Conservation (phyloP, 2,329 filamentous ascomycete genomes). For the Botryosphaeria agaves region DNA sequence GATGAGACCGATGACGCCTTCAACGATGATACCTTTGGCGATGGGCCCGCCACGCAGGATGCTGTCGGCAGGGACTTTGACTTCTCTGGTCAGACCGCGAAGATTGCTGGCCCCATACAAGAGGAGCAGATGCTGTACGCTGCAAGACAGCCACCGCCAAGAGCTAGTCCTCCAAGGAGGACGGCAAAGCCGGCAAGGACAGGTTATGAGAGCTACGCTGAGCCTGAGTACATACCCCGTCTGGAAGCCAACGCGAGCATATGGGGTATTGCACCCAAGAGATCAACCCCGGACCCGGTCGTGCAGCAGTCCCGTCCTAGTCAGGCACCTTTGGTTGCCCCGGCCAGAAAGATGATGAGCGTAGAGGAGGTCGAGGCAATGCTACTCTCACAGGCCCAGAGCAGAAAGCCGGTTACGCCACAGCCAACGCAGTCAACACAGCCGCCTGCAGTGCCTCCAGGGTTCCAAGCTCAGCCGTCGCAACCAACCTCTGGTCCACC, state of each 20-base stretch:
- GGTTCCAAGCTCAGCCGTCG: constrained; percentile 6
- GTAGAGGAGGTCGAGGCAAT: constrained; percentile 92
- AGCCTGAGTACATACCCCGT: constrained; percentile 70
- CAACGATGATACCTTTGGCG: constrained; percentile 86
- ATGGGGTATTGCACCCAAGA: constrained; percentile 63
- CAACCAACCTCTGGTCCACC: constrained; percentile 4
- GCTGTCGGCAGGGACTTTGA: constrained; percentile 84
- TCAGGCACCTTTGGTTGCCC: constrained; percentile 12
- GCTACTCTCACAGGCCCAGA: constrained; percentile 63
- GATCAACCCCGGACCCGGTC: constrained; percentile 18
- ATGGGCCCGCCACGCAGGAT: constrained; percentile 28
- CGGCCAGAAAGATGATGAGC: constrained; percentile 70
- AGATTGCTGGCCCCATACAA: constrained; percentile 69
- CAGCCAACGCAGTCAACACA: constrained; percentile 13
- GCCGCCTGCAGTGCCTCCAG: constrained; percentile 1
- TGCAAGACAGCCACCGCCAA: constrained; percentile 48
- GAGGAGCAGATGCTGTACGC: constrained; percentile 80
- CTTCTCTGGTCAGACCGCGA: constrained; percentile 84
- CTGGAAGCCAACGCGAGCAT: constrained; percentile 85
- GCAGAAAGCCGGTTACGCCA: constrained; percentile 30
- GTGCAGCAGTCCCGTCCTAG: constrained; percentile 10
- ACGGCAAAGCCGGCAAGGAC: constrained; percentile 47
- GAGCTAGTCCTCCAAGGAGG: constrained; percentile 25
- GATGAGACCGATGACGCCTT: constrained; percentile 86
- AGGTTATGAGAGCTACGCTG: constrained; percentile 84